phyloP scores from a whole-genome alignment of 2,329 filamentous ascomycete species.

The Penicillium crustosum region DNA sequence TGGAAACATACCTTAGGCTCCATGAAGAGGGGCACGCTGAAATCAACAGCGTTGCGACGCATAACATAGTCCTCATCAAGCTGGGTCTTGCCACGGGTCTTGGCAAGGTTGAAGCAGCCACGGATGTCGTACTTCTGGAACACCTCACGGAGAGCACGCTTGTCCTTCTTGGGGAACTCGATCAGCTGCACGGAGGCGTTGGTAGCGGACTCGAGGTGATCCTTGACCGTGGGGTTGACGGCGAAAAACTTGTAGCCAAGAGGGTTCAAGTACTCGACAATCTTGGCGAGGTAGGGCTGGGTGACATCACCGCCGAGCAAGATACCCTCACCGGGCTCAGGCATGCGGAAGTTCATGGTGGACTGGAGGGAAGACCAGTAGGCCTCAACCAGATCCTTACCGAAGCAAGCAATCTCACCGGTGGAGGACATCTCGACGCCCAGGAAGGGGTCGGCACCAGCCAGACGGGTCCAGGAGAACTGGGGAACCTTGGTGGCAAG shows the following conservation, averaged over 20 bases:
- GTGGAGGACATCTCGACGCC: conserved; percentile 97
- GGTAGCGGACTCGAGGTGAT: conserved; percentile 70
- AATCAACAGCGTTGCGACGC: conserved; percentile 97
- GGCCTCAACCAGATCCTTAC: conserved; percentile 90
- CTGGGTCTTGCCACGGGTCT: conserved; percentile 76
- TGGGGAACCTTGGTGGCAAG: conserved; percentile 96
- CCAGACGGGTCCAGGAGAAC: conserved; percentile 98
- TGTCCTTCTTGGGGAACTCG: conserved; percentile 95
- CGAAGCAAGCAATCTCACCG: conserved; percentile 98
- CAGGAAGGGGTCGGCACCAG: conserved; percentile 94
- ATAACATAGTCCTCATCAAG: conserved; percentile 97
- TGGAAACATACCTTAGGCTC: conserved; percentile 77
- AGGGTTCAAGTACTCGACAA: conserved; percentile 83
- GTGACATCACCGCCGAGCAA: conserved; percentile 84
- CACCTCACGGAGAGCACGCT: conserved; percentile 88
- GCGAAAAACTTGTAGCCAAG: conserved; percentile 94
- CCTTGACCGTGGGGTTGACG: conserved; percentile 76
- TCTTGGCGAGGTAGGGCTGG: conserved; percentile 68
- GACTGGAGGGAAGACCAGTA: conserved; percentile 97
- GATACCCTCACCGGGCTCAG: conserved; percentile 90
- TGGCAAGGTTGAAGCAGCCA: conserved; percentile 92
- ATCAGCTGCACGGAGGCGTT: conserved; percentile 80
- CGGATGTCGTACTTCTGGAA: conserved; percentile 97
- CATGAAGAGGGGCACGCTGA: conserved; percentile 97
- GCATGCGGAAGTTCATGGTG: conserved; percentile 98